Base-by-base conservation (phyloP, 805 yeast species). In the Blastobotrys terrestris region DNA sequence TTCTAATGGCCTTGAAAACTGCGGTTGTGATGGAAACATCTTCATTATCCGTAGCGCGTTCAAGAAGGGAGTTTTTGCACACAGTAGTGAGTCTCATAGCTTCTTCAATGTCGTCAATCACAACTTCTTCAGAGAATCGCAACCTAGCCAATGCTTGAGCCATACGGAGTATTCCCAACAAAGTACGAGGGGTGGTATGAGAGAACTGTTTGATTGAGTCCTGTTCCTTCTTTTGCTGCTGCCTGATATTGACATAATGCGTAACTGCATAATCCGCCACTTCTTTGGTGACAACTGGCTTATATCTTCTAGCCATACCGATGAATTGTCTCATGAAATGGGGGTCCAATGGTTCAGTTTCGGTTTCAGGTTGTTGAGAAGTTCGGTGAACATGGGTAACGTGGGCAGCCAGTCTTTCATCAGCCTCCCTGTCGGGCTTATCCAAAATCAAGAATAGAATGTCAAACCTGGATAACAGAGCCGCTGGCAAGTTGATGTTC, bases 351-450 rank as follows among this genome's bases (percentile, higher is more conserved):
- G 97, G 95, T 56, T 79, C 83, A 58, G 83, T 79, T 45, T 77
- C 85, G 75, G 78, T 74, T 2, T 58, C 57, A 3, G 99, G 99
- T 63, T 92, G 97, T 52, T 73, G 78, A 71, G 84, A 87, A 70
- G 86, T 86, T 91, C 89, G 90, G 71, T 94, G 99, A 44, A 94
- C 99, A 65, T 80, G 90, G 11, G 99, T 84, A 58, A 94, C 98
- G 70, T 94, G 99, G 61, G 79, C 83, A 0, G 99, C 99, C 63
- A 94, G 77, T 66, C 82, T 79, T 66, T 85, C 89, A 72, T 94
- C 99, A 44, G 74, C 72, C 55, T 88, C 95, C 60, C 84, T 77
- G 18, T 79, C 74, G 43, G 98, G 96, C 58, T 79, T 79, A 72
- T 94, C 99, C 58, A 94, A 77, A 58, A 94, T 78, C 67, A 94